Evolutionary conservation across 331 rosid species (phyloP).

Genomic region (Dryas integrifolia): DNA sequence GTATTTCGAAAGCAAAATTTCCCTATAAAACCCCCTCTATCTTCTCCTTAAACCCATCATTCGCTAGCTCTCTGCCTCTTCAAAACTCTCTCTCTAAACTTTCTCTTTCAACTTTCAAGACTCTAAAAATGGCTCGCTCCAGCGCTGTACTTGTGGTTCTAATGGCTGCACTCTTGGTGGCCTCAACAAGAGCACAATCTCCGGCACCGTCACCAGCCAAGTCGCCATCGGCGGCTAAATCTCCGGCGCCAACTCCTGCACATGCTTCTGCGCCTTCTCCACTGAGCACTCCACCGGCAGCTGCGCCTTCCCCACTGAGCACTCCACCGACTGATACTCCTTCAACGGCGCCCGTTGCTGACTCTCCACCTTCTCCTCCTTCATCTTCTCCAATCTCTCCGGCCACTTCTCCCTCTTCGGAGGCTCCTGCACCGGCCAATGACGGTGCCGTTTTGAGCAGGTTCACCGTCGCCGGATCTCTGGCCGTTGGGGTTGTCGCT

Average conservation of each 20-base stretch:
- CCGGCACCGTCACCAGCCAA: slow-evolving; percentile 18
- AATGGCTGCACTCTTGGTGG: slow-evolving; percentile 17
- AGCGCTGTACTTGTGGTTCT: slow-evolving; percentile 4
- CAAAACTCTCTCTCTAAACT: too few species aligned
- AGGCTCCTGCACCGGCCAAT: slow-evolving; percentile 9
- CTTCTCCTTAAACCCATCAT: not conserved
- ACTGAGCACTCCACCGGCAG: not conserved
- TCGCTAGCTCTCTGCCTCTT: too few species aligned
- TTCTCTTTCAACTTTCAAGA: not conserved
- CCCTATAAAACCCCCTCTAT: not conserved
- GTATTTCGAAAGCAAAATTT: too few species aligned
- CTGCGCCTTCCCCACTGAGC: too few species aligned
- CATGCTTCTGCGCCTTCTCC: slow-evolving; percentile 10
- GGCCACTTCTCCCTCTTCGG: slow-evolving; percentile 13
- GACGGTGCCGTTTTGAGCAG: slow-evolving; percentile 15
- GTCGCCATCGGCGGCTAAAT: not conserved
- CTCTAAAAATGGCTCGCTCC: slow-evolving; percentile 17
- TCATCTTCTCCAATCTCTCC: not conserved
- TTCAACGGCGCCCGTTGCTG: not conserved
- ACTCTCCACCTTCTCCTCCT: slow-evolving; percentile 21
- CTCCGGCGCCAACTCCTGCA: not conserved
- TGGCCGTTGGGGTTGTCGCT: slow-evolving; percentile 19
- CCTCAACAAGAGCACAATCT: slow-evolving; percentile 19
- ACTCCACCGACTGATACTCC: slow-evolving; percentile 12
- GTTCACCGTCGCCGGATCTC: slow-evolving; percentile 22